These are phyloP conservation scores for Boletus fagicola DNA, from an alignment of 768 basidiomycete species.

Conservation along the genomic window DNA sequence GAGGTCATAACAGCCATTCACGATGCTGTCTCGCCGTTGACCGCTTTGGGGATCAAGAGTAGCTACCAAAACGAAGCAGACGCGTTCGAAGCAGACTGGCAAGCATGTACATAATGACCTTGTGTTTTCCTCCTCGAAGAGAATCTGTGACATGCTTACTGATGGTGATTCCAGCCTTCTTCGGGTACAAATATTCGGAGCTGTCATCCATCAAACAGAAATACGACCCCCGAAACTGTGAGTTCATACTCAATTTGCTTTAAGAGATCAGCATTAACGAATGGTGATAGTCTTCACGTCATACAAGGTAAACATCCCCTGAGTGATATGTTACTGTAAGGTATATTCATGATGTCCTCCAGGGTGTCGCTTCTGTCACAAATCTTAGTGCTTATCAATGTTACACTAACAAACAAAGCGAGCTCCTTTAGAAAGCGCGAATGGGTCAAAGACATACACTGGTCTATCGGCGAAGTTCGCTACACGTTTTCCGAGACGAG, in stretches of 20 bases:
- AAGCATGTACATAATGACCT: conserved; percentile 6
- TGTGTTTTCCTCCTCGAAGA: not conserved
- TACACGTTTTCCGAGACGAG: not conserved
- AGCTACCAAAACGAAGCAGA: conserved; percentile 28
- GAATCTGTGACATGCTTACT: not conserved
- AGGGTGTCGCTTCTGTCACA: conserved; percentile 7
- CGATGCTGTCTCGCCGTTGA: conserved; percentile 11
- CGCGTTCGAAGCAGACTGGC: conserved; percentile 20
- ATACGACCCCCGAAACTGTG: conserved; percentile 23
- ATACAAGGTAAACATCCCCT: conserved; percentile 13
- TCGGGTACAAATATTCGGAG: conserved; percentile 19
- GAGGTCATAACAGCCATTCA: conserved; percentile 8
- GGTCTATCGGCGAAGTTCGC: not conserved
- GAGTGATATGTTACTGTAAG: not conserved
- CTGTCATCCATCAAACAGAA: conserved; percentile 22
- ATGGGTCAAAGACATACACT: not conserved
- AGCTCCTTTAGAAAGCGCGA: not conserved
- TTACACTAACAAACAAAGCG: not conserved
- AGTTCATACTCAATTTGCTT: not conserved
- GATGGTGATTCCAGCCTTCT: conserved; percentile 12
- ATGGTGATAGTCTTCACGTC: conserved; percentile 16
- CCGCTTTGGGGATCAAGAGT: conserved; percentile 14
- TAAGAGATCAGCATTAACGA: not conserved
- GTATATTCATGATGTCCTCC: not conserved
- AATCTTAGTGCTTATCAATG: conserved; percentile 5